Base-by-base conservation (phyloP, 164 flowering plant genomes). In the Piper longum region DNA sequence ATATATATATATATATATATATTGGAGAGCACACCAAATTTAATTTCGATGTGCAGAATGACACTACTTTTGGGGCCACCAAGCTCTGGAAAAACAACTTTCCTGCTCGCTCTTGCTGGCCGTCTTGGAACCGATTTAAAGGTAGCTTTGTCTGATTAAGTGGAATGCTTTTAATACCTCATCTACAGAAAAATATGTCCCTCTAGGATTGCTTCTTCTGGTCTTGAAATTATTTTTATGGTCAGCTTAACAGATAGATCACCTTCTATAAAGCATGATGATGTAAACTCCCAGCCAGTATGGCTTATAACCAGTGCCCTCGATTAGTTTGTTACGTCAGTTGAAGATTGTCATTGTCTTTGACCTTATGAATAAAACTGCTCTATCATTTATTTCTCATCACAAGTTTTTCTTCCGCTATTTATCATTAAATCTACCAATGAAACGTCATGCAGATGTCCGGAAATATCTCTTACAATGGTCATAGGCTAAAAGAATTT, bases 1-100 rank as follows among this genome's bases (percentile, higher is more conserved):
- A n/a, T n/a, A n/a, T n/a, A n/a, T n/a, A n/a, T n/a, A n/a, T 26
- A 26, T 26, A 26, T 2, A 26, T 26, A 26, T 26, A 26, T 26
- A 26, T 26, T 26, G 36, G 36, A 26, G 2, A 26, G 36, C 36
- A 17, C 1, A 16, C 57, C 19, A 26, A 55, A 18, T 45, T 17
- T 62, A 4, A 19, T 44, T 41, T 63, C 63, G 5, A 67, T 62
- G 60, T 74, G 62, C 68, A 95, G 99, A 72, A 71, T 95, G 76
- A 95, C 99, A 16, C 73, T 95, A 36, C 78, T 95, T 58, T 71
- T 95, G 78, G 99, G 99, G 62, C 99, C 99, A 62, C 99, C 99
- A 64, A 83, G 96, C 81, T 91, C 96, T 66, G 99, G 99, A 67
- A 95, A 95, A 78, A 91, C 99, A 1, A 95, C 98, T 36, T 72